Conservation (phyloP, 768 basidiomycete species). For the Daedaleopsis sinensis region DNA sequence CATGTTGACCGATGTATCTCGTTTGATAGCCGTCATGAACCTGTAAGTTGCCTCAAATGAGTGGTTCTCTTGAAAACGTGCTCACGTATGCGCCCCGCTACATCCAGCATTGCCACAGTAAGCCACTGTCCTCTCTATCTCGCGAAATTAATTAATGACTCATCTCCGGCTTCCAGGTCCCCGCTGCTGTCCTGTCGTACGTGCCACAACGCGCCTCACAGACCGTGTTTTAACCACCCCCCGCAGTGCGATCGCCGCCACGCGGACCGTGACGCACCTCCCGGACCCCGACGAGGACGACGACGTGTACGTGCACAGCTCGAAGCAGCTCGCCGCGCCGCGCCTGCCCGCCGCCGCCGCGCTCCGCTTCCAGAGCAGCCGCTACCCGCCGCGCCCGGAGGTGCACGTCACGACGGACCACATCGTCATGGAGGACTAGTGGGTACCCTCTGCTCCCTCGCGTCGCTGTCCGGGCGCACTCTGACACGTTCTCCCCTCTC, state of each 20-base stretch:
- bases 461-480: too few relatives aligned
- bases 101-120: slow-evolving; percentile 53
- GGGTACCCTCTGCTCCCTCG: slow-evolving; percentile 1
- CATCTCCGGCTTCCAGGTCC: slow-evolving; percentile 44
- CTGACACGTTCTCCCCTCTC: too few relatives aligned
- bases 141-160: background rate
- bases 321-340: slow-evolving; percentile 11
- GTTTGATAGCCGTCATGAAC: slow-evolving; percentile 56
- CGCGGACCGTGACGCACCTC: slow-evolving; percentile 68
- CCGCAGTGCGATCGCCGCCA: slow-evolving; percentile 55
- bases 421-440: slow-evolving; percentile 58
- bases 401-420: slow-evolving; percentile 64
- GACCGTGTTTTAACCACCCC: slow-evolving; percentile 2
- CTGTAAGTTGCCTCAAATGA: slow-evolving; percentile 44
- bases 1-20: slow-evolving; percentile 8
- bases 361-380: slow-evolving; percentile 11
- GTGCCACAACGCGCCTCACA: slow-evolving; percentile 9
- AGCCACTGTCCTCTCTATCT: slow-evolving; percentile 2
- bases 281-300: slow-evolving; percentile 51
- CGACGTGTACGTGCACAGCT: slow-evolving; percentile 30
- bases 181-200: slow-evolving; percentile 69
- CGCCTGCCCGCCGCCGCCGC: background rate
- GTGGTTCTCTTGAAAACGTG: too few relatives aligned
- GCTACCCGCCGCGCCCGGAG: slow-evolving; percentile 39
- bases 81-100: slow-evolving; percentile 4